Conservation (phyloP, 2,329 filamentous ascomycete species). For the Aspergillus ochraceus region DNA sequence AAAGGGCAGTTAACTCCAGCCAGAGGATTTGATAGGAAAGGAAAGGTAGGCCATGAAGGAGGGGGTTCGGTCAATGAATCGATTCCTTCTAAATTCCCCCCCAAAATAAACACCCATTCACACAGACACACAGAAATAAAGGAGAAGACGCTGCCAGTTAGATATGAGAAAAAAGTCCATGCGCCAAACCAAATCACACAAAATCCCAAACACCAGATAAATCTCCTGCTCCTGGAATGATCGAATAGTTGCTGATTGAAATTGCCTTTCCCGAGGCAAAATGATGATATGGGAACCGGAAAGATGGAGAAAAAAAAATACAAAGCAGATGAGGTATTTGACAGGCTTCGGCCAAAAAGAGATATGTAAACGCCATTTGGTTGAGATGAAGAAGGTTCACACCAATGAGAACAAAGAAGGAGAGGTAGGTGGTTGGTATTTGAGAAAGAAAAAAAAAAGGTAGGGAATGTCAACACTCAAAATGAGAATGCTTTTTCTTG, state of each 20-base stretch:
- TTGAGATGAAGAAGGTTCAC: background rate
- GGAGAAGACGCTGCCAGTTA: background rate
- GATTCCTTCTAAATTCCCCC: background rate
- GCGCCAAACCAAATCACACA: constrained; percentile 2
- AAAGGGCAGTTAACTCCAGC: background rate
- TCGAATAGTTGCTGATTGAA: constrained; percentile 1
- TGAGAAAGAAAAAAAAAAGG: background rate
- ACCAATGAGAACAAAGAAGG: background rate
- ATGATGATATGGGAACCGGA: constrained; percentile 2
- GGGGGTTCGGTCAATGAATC: no score
- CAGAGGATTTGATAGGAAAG: no score
- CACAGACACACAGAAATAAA: background rate
- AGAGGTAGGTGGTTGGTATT: background rate
- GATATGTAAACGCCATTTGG: background rate
- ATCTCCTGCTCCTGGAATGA: background rate
- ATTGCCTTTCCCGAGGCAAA: constrained; percentile 9
- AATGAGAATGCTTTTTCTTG: background rate
- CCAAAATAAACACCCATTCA: background rate
- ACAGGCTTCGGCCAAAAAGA: constrained; percentile 1
- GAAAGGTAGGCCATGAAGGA: no score
- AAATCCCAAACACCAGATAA: background rate
- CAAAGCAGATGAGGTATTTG: constrained; percentile 10
- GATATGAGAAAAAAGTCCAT: background rate
- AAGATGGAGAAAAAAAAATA: constrained; percentile 5
- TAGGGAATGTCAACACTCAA: background rate